Base-by-base conservation (phyloP, 2,329 filamentous ascomycete genomes). In the Clonostachys sp. region DNA sequence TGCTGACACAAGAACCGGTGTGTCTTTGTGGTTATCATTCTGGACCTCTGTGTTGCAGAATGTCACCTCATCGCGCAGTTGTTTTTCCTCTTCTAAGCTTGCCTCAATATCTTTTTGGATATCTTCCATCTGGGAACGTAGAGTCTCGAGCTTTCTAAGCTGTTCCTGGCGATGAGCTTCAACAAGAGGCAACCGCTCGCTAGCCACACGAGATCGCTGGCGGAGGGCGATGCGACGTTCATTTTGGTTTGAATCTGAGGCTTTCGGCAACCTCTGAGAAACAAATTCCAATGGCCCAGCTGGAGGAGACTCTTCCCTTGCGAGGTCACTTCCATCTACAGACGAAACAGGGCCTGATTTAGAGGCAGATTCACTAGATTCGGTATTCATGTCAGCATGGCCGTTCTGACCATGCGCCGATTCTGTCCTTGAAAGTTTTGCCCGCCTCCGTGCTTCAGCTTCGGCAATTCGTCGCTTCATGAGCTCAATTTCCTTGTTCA, bases 401-500 rank as follows among this genome's bases (percentile, higher is more conserved):
- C 24, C 24, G 24, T 30, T 30, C 24, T 30, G 24, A 10, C 24
- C 24, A 30, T 30, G 24, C 8, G 24, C 24, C 24, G 68, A 68
- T 5, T 52, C 53, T 36, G 56, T 61, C 40, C 52, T 58, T 13
- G 61, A 64, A 30, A 50, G 54, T 50, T 69, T 73, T 42, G 66
- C 63, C 55, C 70, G 75, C 57, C 75, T 74, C 55, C 73, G 77
- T 10, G 78, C 78, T 59, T 83, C 79, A 14, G 76, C 76, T 54
- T 81, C 74, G 3, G 78, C 78, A 55, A 83, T 83, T 53, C 68
- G 75, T 34, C 70, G 69, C 57, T 80, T 83, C 67, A 84, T 77
- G 45, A 77, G 72, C 55, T 83, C 77, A 34, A 86, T 86, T 52
- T 78, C 73, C 48, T 73, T 75, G 52, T 79, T 74, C 64, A 80